Base-by-base conservation (phyloP, 129 eudicot genomes). In the Pittosporum tobira region DNA sequence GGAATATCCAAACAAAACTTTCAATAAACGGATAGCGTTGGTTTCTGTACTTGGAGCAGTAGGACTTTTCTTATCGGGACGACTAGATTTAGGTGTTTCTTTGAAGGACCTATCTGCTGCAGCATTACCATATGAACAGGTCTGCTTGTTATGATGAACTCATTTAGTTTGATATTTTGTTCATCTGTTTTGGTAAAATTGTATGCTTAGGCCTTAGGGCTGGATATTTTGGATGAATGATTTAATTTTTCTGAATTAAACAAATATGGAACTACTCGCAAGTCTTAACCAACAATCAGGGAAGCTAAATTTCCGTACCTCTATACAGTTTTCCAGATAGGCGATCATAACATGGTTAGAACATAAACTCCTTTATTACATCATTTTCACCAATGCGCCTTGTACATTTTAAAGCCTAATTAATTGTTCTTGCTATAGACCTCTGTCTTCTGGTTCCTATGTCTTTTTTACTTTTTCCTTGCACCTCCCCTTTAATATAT, bases 51-150 rank as follows among this genome's bases (percentile, higher is more conserved):
- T 87, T 81, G 96, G 79, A 51, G 99, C 96, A 1, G 77, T 91
- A 6, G 99, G 96, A 25, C 82, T 91, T 10, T 91, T 87, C 75
- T 62, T 70, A 52, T 83, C 85, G 1, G 55, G 74, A 14, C 81
- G 96, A 14, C 80, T 91, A 44, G 99, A 87, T 74, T 87, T 91
- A 4, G 95, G 97, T 42, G 88, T 83, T 72, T 91, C 99, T 14
- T 73, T 91, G 68, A 83, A 83, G 63, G 99, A 87, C 65, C 85
- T 91, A 48, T 58, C 99, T 38, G 96, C 94, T 65, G 71, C 75
- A 47, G 90, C 96, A 38, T 69, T 91, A 57, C 85, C 96, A 9
- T 91, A 83, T 71, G 99, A 91, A 70, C 85, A 91, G 96, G 99
- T 91, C 22, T 71, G 20, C 64, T 20, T 72, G 45, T 23, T 59